These are phyloP conservation scores for Arthrobotrys entomopaga DNA, from an alignment of 2,329 filamentous ascomycete genomes.

Conservation along the genomic window DNA sequence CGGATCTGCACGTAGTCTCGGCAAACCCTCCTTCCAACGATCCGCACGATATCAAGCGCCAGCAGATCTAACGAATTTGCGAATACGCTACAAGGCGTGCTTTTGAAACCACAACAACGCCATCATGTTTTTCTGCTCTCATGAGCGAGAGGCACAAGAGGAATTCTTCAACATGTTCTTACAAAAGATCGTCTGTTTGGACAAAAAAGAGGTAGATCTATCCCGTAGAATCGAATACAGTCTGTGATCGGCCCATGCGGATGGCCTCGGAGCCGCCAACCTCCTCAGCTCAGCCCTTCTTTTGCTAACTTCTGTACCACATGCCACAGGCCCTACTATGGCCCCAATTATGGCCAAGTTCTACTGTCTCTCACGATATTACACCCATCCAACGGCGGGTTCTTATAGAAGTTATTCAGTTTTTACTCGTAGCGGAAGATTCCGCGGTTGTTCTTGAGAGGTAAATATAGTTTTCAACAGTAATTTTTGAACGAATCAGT, in stretches of 20 bases:
- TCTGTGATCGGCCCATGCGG: no score
- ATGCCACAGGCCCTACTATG: slow-evolving; percentile 27
- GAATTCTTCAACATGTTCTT: slow-evolving; percentile 42
- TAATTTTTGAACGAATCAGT: not conserved
- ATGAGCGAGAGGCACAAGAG: slow-evolving; percentile 16
- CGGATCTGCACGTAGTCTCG: no score
- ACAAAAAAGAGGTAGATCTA: slow-evolving; percentile 24
- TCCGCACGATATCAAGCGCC: no score
- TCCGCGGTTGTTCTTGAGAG: slow-evolving; percentile 21
- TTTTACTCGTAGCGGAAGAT: slow-evolving; percentile 21
- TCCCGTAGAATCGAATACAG: no score
- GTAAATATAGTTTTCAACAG: slow-evolving; percentile 3
- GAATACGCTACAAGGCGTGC: no score
- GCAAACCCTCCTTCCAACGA: no score
- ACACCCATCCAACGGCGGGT: slow-evolving; percentile 9
- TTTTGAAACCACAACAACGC: no score
- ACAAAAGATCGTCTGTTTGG: slow-evolving; percentile 36
- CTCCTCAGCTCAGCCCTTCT: no score
- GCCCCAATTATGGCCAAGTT: slow-evolving; percentile 16
- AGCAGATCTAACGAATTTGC: no score
- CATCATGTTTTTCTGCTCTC: slow-evolving; percentile 45
- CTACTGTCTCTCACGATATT: not conserved
- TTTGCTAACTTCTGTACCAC: not conserved
- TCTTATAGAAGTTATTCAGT: slow-evolving; percentile 35
- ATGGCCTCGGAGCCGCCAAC: no score